A percentile compares a stretch with the other conserved stretches of the same genome.
phyloP scores from a whole-genome alignment of 1,284 basidiomycete species.

The Sphaerobolus stellatus region DNA sequence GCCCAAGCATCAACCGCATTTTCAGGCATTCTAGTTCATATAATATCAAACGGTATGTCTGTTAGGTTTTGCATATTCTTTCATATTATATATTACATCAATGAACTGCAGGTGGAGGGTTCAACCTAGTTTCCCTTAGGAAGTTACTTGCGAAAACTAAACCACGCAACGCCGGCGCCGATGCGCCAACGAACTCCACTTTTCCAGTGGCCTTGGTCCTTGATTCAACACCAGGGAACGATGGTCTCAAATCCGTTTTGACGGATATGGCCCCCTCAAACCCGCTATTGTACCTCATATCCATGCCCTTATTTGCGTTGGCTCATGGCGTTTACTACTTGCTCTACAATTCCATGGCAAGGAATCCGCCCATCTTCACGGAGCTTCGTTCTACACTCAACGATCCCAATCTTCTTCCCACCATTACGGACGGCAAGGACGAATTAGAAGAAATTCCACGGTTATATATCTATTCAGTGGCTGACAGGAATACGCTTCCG shows the following conservation, averaged over 20 bases:
- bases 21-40: conserved; percentile 46
- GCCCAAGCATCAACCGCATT: too few species aligned
- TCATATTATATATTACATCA: not conserved
- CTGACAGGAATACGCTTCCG: conserved; percentile 46
- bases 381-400: conserved; percentile 33
- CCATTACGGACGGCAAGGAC: conserved; percentile 29
- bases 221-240: conserved; percentile 50
- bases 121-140: conserved; percentile 40
- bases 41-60: conserved; percentile 54
- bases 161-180: too few species aligned
- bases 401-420: conserved; percentile 41
- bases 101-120: conserved; percentile 44
- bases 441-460: conserved; percentile 40
- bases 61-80: not conserved
- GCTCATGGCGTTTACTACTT: conserved; percentile 22
- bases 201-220: conserved; percentile 41
- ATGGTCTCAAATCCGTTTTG: conserved; percentile 28
- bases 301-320: conserved; percentile 23
- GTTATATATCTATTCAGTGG: conserved; percentile 54
- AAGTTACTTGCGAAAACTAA: conserved; percentile 22
- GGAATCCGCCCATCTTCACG: conserved; percentile 20
- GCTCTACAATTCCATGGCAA: conserved; percentile 14
- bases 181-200: too few species aligned
- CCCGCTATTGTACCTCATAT: conserved; percentile 30
- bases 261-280: conserved; percentile 45